Conservation (phyloP, 2,329 filamentous ascomycete species). For the Davidsoniella eucalypti region DNA sequence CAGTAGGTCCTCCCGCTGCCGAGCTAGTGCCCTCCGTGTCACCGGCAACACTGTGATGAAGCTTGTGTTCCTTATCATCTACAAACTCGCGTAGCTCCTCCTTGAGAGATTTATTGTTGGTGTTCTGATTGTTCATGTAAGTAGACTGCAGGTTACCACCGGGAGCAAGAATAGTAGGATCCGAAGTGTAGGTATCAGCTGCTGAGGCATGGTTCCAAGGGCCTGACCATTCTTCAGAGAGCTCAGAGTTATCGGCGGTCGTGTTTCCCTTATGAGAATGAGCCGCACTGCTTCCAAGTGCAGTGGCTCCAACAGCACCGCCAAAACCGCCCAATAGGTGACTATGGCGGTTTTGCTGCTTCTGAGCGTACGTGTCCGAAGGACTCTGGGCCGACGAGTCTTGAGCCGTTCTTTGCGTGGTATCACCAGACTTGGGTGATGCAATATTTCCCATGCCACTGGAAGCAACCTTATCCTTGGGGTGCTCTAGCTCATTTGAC, state of each 20-base stretch:
- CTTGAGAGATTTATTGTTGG: constrained; percentile 5
- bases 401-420: no score
- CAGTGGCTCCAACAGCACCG: not conserved
- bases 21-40: constrained; percentile 3
- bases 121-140: not conserved
- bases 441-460: not conserved
- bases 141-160: not conserved
- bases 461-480: constrained; percentile 1
- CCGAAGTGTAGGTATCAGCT: not conserved
- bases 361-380: no score
- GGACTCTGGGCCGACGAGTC: no score
- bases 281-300: not conserved
- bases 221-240: constrained; percentile 11
- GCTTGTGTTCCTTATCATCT: constrained; percentile 7
- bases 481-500: constrained; percentile 3
- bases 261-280: not conserved
- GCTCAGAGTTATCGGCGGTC: not conserved
- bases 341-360: no score
- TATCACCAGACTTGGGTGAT: no score
- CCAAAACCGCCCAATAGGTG: not conserved
- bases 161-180: not conserved
- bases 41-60: not conserved
- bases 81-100: constrained; percentile 11
- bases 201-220: constrained; percentile 6
- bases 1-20: not conserved